phyloP scores from a whole-genome alignment of 176 grass and related monocot species.

The Bromus sterilis region DNA sequence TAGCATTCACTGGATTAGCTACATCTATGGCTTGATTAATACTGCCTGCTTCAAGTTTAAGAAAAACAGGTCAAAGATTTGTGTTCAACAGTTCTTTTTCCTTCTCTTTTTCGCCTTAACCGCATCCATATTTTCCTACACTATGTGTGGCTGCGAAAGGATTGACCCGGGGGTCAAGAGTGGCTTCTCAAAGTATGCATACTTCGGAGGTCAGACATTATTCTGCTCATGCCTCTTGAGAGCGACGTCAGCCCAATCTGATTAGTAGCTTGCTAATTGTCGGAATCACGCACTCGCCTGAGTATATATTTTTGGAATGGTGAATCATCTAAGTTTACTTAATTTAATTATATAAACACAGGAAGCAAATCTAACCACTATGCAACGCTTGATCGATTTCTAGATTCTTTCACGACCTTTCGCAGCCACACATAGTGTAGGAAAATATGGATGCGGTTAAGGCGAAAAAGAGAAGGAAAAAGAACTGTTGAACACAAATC shows the following conservation, averaged over 20 bases:
- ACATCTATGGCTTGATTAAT: not conserved
- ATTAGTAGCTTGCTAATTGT: not conserved
- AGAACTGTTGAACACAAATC: not conserved
- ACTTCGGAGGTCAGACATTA: no score
- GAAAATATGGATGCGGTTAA: not conserved
- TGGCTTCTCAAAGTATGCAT: no score
- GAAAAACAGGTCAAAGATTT: not conserved
- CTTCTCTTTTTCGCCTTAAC: not conserved
- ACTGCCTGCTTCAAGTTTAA: not conserved
- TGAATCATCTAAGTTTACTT: no score
- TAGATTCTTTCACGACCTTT: no score
- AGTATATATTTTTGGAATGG: not conserved
- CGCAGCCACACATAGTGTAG: not conserved
- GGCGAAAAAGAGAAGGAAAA: not conserved
- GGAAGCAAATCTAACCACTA: not conserved
- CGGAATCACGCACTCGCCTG: not conserved
- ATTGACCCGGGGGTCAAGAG: not conserved
- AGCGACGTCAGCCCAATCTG: not conserved
- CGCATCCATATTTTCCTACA: not conserved
- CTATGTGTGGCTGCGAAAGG: not conserved
- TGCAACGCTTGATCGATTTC: not conserved
- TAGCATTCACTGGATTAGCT: not conserved
- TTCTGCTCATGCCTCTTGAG: constrained; percentile 1
- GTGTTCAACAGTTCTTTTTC: not conserved
- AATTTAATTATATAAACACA: not conserved